Conservation (phyloP, 768 basidiomycete genomes). For the Leccinum incarnatum region DNA sequence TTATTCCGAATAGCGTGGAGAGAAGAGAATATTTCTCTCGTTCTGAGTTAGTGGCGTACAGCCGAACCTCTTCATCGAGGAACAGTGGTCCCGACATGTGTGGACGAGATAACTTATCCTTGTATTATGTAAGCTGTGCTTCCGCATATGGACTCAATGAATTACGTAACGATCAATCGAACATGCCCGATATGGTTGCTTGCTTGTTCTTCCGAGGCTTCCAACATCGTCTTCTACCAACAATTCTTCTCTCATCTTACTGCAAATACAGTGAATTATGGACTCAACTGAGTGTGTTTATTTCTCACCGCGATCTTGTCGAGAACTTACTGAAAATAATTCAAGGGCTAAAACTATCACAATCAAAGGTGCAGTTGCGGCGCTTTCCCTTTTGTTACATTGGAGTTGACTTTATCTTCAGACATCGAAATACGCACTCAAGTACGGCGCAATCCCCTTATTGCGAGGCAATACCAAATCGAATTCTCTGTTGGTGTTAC, state of each 20-base stretch:
- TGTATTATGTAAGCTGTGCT: no score
- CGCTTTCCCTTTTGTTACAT: neutral
- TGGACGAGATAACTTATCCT: neutral
- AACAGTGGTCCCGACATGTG: slow-evolving; percentile 34
- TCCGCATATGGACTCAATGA: no score
- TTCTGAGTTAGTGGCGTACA: slow-evolving; percentile 85
- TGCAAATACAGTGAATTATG: neutral
- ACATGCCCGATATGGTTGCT: no score
- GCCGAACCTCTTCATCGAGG: slow-evolving; percentile 89
- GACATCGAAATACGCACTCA: slow-evolving; percentile 1
- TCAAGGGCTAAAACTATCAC: neutral
- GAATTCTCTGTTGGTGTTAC: neutral
- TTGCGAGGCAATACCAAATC: neutral
- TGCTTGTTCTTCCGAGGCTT: no score
- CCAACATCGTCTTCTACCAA: no score
- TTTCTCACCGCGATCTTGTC: neutral
- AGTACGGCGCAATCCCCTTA: neutral
- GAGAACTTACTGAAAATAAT: neutral
- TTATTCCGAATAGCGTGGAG: slow-evolving; percentile 88
- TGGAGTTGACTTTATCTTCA: neutral
- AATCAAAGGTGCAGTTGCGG: neutral
- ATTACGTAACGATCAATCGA: no score
- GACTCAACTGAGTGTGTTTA: neutral
- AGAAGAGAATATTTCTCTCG: slow-evolving; percentile 85
- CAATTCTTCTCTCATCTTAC: no score